Conservation (phyloP, 805 yeast species). For the Candida tibetensis region DNA sequence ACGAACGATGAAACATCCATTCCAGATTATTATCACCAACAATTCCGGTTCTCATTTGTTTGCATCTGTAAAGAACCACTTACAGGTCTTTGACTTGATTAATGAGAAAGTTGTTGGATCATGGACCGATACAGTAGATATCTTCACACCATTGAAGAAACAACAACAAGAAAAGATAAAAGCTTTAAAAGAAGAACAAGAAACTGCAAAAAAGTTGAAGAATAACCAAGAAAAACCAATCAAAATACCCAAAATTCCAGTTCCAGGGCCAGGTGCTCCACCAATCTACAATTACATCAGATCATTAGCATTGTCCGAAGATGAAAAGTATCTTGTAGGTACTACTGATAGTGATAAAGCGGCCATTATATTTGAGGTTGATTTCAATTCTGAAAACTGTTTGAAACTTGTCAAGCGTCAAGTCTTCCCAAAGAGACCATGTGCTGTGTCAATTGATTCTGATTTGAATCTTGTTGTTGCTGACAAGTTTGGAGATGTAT, state of each 20-base stretch:
- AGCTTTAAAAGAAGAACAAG: constrained; percentile 16
- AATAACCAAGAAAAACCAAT: constrained; percentile 22
- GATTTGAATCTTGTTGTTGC: constrained; percentile 62
- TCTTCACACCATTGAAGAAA: constrained; percentile 42
- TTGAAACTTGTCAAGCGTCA: constrained; percentile 63
- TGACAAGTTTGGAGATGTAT: constrained; percentile 97
- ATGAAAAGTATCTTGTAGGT: constrained; percentile 52
- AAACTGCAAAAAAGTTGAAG: constrained; percentile 27
- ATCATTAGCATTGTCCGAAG: constrained; percentile 53
- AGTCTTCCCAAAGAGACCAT: constrained; percentile 88
- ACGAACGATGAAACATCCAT: constrained; percentile 63
- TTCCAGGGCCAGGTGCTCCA: constrained; percentile 69
- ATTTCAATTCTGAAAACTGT: constrained; percentile 37
- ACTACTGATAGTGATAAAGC: constrained; percentile 86
- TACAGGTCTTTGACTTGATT: constrained; percentile 49
- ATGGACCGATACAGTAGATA: constrained; percentile 63
- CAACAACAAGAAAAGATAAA: constrained; percentile 26
- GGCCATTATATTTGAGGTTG: constrained; percentile 55
- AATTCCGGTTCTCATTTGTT: constrained; percentile 47
- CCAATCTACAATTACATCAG: constrained; percentile 67
- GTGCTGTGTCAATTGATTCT: constrained; percentile 63
- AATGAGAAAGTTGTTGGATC: constrained; percentile 47
- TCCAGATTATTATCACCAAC: constrained; percentile 54
- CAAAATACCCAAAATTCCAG: constrained; percentile 52
- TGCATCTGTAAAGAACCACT: constrained; percentile 55